Evolutionary conservation across 2,329 filamentous ascomycete species (phyloP), one percentile per base, ranked within the genome.

Genomic region (Alternaria viburni): DNA sequence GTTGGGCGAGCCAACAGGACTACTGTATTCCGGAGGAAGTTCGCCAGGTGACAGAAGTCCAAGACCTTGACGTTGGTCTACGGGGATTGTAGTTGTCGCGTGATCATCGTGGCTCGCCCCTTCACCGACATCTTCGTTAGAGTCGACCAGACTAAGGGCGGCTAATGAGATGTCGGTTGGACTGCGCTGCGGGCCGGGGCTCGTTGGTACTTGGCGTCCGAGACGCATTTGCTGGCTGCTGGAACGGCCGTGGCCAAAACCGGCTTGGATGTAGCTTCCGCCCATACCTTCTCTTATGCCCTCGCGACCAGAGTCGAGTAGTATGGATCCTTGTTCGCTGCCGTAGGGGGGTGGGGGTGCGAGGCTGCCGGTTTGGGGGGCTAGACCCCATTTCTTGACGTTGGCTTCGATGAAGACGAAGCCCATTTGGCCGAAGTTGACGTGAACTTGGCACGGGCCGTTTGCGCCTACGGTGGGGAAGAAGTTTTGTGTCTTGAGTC

Each of bases 381-480:
- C 96, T 59, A 99, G 84, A 2, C 96, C 96, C 96, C 96, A 99
- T 85, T 98, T 99, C 88, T 99, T 99, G 64, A 99, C 96, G 75
- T 99, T 99, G 66, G 95, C 96, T 81, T 99, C 96, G 72, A 99
- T 98, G 77, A 98, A 99, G 52, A 99, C 96, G 77, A 98, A 99
- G 32, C 96, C 96, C 76, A 96, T 93, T 79, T 99, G 96, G 8
- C 96, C 96, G 79, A 99, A 96, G 80, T 99, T 99, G 77, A 98
- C 96, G 78, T 99, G 95, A 1, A 99, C 88, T 30, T 90, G 90
- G 74, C 93, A 94, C 15, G 96, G 96, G 0, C 96, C 96, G 76
- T 96, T 97, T 61, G 96, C 94, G 46, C 96, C 96, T n/a, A 99
- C 88, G 0, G 96, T 96, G 1, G 96, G 96, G 82, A 99, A 99